A percentile compares a stretch with the other conserved stretches of the same genome.
phyloP scores from a whole-genome alignment of 352 stramenopile species.

The Pythium phragmitis region DNA sequence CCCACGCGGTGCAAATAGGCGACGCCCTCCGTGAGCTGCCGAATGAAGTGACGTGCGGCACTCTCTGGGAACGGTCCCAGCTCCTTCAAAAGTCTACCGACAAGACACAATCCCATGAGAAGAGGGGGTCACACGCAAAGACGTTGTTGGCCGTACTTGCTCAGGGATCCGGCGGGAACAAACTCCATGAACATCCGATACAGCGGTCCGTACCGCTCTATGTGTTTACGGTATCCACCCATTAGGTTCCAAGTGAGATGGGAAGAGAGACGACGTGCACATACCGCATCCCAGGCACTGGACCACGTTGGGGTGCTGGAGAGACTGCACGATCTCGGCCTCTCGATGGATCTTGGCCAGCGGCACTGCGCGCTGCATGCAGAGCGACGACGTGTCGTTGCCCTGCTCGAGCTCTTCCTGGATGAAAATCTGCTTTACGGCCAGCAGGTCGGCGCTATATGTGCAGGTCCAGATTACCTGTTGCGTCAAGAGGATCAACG shows the following conservation, averaged over 20 bases:
- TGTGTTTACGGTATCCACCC: background rate
- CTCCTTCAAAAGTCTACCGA: constrained; percentile 67
- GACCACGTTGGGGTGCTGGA: constrained; percentile 67
- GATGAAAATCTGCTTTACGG: constrained; percentile 88
- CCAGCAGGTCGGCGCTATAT: constrained; percentile 75
- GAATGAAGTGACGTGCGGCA: constrained; percentile 54
- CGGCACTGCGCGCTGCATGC: constrained; percentile 50
- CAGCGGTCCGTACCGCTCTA: constrained; percentile 52
- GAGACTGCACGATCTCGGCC: constrained; percentile 38
- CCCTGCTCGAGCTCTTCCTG: constrained; percentile 71
- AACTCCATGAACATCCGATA: constrained; percentile 89
- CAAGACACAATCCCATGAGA: background rate
- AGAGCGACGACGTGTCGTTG: constrained; percentile 61
- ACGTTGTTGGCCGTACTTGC: constrained; percentile 32
- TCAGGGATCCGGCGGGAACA: constrained; percentile 73
- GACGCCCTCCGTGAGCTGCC: constrained; percentile 61
- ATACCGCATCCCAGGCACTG: constrained; percentile 56
- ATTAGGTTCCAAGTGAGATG: background rate
- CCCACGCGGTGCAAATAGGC: constrained; percentile 66
- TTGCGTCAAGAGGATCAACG: background rate
- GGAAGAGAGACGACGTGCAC: background rate
- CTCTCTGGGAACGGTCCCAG: constrained; percentile 73
- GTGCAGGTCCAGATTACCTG: background rate
- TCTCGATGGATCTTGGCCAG: constrained; percentile 64
- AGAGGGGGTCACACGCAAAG: background rate